A percentile compares a stretch with the other conserved stretches of the same genome.
These are phyloP conservation scores for Penicillium sclerotigenum DNA, from an alignment of 2,329 filamentous ascomycete genomes.

Conservation along the genomic window DNA sequence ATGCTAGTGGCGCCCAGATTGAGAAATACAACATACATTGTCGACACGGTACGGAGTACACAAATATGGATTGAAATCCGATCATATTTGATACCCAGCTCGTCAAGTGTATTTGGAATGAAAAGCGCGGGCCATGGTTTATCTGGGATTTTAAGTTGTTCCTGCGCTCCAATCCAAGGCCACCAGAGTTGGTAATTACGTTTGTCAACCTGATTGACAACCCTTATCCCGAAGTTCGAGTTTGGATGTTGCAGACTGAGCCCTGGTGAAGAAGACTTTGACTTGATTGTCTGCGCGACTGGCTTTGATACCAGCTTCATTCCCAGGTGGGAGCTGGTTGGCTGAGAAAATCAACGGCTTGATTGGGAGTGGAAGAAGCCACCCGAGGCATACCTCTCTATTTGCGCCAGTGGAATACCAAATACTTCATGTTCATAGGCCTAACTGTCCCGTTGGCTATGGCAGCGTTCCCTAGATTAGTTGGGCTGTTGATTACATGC, in stretches of 20 bases:
- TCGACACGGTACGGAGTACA: neutral
- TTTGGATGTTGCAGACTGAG: too few relatives aligned
- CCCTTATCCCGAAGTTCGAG: too few relatives aligned
- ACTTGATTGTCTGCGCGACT: neutral
- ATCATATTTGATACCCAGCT: neutral
- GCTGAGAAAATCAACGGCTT: neutral
- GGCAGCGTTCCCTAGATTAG: neutral
- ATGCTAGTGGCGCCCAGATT: neutral
- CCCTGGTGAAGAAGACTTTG: neutral
- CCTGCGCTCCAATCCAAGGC: neutral
- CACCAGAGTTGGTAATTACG: neutral
- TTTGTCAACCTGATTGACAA: too few relatives aligned
- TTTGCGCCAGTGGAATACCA: neutral
- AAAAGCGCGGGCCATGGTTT: neutral
- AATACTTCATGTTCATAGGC: too few relatives aligned
- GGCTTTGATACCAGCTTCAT: neutral
- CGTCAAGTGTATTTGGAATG: neutral
- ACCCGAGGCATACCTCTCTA: neutral
- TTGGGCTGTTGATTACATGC: neutral
- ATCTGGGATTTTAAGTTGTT: neutral
- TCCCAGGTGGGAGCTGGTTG: neutral
- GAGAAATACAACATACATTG: neutral
- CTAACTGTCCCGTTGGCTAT: too few relatives aligned
- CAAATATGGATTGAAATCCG: neutral
- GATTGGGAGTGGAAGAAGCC: neutral